Evolutionary conservation across 1,284 basidiomycete species (phyloP), one percentile per base, ranked within the genome.

Genomic region (Apiotrichum siamense): DNA sequence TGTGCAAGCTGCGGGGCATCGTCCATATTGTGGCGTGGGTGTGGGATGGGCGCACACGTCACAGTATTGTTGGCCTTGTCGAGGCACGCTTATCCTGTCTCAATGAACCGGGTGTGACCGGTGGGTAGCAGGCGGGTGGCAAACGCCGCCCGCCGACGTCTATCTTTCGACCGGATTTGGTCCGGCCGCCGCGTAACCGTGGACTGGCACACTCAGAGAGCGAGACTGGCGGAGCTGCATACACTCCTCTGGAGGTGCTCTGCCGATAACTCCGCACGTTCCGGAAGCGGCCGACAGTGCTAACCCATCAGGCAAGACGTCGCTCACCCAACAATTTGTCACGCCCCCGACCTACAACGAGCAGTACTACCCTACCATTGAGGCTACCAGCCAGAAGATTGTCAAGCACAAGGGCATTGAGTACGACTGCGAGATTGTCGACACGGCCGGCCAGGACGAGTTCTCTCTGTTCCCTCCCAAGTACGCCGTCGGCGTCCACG

Each of bases 371-470:
- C 93, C 93, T 20, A 97, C 93, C 55, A 97, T 97, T 70, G 93
- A 97, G 75, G 83, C 80, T 63, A 89, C 87, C 39, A 88, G 88
- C 70, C 80, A 83, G 59, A 97, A 96, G 79, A 81, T 79, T 42
- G 82, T 97, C 74, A 82, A 81, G 60, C 83, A 86, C 78, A 86
- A 87, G 55, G 89, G 89, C 49, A 78, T 82, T 39, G 86, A 92
- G 61, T 97, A 89, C 69, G 83, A 90, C 60, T 91, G 90, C 77
- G 92, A 97, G 77, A 97, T 99, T 77, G 90, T 98, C 69, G 96
- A 99, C 76, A 97, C 93, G 54, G 96, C 96, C 49, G 96, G 96
- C 43, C 92, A 78, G 85, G 88, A 91, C 65, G 88, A 91, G 66
- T 90, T 86, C 75, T 86, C 86, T 26, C 84, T 90, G 57, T 77